Evolutionary conservation across 805 yeast genomes (phyloP).

Genomic region (Lachancea cidri): DNA sequence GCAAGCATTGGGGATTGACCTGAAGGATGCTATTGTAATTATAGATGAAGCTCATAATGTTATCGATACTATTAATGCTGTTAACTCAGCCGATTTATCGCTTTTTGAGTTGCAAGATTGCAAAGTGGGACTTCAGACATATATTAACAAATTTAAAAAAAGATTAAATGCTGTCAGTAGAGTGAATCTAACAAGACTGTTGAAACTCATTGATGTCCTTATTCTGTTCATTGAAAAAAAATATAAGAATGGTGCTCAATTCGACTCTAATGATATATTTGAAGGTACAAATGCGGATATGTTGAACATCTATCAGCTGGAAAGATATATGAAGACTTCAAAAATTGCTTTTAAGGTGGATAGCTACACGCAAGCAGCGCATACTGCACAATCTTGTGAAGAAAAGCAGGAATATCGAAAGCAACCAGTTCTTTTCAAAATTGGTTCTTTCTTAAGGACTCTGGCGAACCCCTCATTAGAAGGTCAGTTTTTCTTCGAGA

Average conservation of each 20-base stretch:
- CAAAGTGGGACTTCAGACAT: conserved; percentile 45
- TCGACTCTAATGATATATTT: conserved; percentile 50
- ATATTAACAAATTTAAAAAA: conserved; percentile 54
- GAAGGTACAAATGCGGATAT: conserved; percentile 58
- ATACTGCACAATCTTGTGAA: too few species aligned
- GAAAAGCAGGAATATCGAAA: too few species aligned
- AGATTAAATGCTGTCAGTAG: conserved; percentile 68
- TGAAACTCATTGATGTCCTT: conserved; percentile 50
- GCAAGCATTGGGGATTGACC: conserved; percentile 49
- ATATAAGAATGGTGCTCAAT: conserved; percentile 46
- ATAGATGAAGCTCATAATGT: conserved; percentile 93
- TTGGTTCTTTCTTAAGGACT: conserved; percentile 58
- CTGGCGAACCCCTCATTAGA: conserved; percentile 71
- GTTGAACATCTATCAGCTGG: conserved; percentile 63
- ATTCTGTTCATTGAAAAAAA: conserved; percentile 40
- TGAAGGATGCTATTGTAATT: conserved; percentile 63
- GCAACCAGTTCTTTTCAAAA: conserved; percentile 57
- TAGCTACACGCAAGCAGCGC: conserved; percentile 38
- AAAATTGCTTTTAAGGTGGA: conserved; percentile 85
- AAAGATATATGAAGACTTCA: conserved; percentile 55
- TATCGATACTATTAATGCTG: conserved; percentile 64
- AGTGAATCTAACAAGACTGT: conserved; percentile 58
- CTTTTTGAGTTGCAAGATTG: conserved; percentile 43
- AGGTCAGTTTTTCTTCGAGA: conserved; percentile 66
- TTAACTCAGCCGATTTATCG: conserved; percentile 60